phyloP scores from a whole-genome alignment of 2,329 filamentous ascomycete genomes.

The Xylaria sp. region DNA sequence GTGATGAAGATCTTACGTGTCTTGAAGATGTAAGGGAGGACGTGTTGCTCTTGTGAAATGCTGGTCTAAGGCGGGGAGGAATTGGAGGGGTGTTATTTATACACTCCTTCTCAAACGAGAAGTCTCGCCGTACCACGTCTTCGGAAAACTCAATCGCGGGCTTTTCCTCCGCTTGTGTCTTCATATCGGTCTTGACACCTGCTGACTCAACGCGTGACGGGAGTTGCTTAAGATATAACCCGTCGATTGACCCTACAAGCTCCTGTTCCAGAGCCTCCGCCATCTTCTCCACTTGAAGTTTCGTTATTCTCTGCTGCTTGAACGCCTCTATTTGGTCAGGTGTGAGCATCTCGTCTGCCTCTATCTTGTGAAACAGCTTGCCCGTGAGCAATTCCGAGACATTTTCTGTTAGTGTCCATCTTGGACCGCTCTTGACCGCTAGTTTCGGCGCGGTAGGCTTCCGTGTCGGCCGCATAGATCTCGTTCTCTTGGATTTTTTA shows the following conservation, averaged over 20 bases:
- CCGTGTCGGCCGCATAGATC: conserved; percentile 43
- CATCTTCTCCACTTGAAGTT: conserved; percentile 47
- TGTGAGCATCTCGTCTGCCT: conserved; percentile 70
- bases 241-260: conserved; percentile 57
- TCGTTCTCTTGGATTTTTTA: conserved; percentile 39
- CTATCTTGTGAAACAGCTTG: conserved; percentile 64
- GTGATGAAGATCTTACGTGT: conserved; percentile 43
- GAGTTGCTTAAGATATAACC: conserved; percentile 62
- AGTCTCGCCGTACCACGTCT: conserved; percentile 41
- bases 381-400: conserved; percentile 67
- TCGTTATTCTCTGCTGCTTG: conserved; percentile 54
- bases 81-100: conserved; percentile 28
- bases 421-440: conserved; percentile 50
- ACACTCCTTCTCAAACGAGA: conserved; percentile 40
- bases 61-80: conserved; percentile 33
- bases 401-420: conserved; percentile 67
- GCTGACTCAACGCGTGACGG: conserved; percentile 56
- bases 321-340: conserved; percentile 62
- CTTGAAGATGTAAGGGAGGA: conserved; percentile 50
- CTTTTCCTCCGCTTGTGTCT: conserved; percentile 47
- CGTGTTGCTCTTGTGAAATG: conserved; percentile 39
- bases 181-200: conserved; percentile 48
- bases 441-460: conserved; percentile 44
- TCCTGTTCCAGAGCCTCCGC: conserved; percentile 50
- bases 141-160: conserved; percentile 42